phyloP scores from a whole-genome alignment of 345 rosid genomes.

The Lepidium didymum region DNA sequence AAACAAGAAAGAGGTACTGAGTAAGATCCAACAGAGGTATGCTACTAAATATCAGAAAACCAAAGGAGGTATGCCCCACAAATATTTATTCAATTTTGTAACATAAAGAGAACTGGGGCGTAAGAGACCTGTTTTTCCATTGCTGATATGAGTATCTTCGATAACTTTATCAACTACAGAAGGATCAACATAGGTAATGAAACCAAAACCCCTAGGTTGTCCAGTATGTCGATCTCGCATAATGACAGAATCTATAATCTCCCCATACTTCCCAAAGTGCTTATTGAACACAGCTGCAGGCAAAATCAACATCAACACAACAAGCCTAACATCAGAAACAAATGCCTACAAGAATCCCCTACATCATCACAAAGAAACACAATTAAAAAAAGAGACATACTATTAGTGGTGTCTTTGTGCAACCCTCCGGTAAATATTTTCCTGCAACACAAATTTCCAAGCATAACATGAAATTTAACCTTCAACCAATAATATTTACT shows the following conservation, averaged over 20 bases:
- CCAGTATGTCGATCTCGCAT: constrained; percentile 86
- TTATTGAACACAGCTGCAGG: constrained; percentile 57
- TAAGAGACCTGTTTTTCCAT: constrained; percentile 78
- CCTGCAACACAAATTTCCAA: constrained; percentile 29
- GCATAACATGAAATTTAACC: not conserved
- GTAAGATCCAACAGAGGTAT: not conserved
- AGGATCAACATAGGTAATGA: constrained; percentile 83
- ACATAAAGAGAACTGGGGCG: not conserved
- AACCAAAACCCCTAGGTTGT: constrained; percentile 89
- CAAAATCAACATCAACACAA: not conserved
- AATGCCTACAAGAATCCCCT: not conserved
- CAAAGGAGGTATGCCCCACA: not conserved
- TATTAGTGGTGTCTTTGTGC: constrained; percentile 61
- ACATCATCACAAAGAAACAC: not conserved
- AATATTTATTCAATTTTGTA: not conserved
- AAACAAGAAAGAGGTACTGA: not conserved
- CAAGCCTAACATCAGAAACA: not conserved
- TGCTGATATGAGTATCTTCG: constrained; percentile 60
- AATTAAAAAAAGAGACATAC: constrained; percentile 24
- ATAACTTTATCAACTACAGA: constrained; percentile 82
- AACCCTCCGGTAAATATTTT: constrained; percentile 88
- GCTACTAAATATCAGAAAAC: not conserved
- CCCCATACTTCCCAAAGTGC: constrained; percentile 81
- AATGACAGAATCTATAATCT: constrained; percentile 79
- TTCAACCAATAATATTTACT: not conserved